Evolutionary conservation across 768 basidiomycete genomes (phyloP).

Genomic region (Russula sp.): DNA sequence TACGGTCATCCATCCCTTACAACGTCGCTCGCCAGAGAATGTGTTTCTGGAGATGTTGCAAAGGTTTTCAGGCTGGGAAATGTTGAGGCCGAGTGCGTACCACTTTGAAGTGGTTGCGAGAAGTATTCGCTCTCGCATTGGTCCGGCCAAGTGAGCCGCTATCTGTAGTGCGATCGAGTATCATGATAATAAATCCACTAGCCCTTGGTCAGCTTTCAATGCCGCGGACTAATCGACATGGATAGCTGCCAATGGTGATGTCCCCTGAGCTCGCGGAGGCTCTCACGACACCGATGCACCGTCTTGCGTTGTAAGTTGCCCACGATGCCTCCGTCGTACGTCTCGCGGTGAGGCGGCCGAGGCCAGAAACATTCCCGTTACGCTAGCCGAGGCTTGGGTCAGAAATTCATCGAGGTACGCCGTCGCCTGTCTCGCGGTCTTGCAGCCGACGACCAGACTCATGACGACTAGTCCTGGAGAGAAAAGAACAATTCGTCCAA

Average conservation of each 20-base stretch:
- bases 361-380: slow-evolving; percentile 32
- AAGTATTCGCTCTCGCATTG: too few species aligned
- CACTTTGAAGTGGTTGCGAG: too few species aligned
- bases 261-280: slow-evolving; percentile 36
- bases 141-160: slow-evolving; percentile 28
- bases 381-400: slow-evolving; percentile 44
- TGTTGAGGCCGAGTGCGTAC: too few species aligned
- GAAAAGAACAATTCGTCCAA: not conserved
- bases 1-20: too few species aligned
- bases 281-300: slow-evolving; percentile 32
- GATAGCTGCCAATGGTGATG: slow-evolving; percentile 35
- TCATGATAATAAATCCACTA: slow-evolving; percentile 26
- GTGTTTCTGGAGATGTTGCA: too few species aligned
- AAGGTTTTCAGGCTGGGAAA: too few species aligned
- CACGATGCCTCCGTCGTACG: slow-evolving; percentile 41
- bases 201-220: slow-evolving; percentile 33
- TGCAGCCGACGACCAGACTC: not conserved
- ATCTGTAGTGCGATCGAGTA: slow-evolving; percentile 42
- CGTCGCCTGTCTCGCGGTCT: not conserved
- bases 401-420: slow-evolving; percentile 40
- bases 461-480: slow-evolving; percentile 35
- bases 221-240: too few species aligned
- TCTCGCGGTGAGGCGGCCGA: slow-evolving; percentile 32
- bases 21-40: too few species aligned
- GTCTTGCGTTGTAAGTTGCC: slow-evolving; percentile 39